phyloP scores from a whole-genome alignment of 768 basidiomycete genomes.

The Tylopilus vinaceipallidus region DNA sequence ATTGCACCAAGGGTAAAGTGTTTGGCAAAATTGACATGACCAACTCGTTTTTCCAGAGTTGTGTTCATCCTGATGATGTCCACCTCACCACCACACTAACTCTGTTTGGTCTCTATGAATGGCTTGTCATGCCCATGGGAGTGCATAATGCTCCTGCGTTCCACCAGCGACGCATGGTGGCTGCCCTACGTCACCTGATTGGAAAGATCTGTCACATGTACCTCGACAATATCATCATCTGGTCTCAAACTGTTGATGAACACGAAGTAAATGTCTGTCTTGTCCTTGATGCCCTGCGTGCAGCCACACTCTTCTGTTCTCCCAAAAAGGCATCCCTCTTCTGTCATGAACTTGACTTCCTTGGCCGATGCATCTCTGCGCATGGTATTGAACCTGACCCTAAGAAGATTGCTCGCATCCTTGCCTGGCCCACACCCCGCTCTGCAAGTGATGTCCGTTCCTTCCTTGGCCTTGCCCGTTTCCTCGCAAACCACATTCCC shows the following conservation, averaged over 20 bases:
- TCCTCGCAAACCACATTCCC: not conserved
- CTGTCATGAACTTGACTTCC: not conserved
- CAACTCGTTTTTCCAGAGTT: constrained; percentile 41
- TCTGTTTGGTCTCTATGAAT: constrained; percentile 40
- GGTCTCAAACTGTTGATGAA: not conserved
- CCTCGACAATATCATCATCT: constrained; percentile 26
- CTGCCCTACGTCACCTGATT: constrained; percentile 13
- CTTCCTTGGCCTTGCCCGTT: not conserved
- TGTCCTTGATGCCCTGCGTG: not conserved
- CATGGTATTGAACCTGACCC: not conserved
- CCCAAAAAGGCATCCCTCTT: not conserved
- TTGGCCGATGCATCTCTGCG: not conserved
- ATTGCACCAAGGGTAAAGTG: constrained; percentile 32
- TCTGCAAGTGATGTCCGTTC: not conserved
- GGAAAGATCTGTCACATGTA: constrained; percentile 19
- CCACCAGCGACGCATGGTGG: constrained; percentile 14
- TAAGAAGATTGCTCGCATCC: not conserved
- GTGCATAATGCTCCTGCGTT: constrained; percentile 15
- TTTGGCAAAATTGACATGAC: constrained; percentile 41
- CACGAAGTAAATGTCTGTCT: not conserved
- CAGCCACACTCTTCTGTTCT: not conserved
- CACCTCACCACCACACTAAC: constrained; percentile 37
- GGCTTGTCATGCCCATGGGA: constrained; percentile 17
- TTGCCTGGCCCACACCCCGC: not conserved
- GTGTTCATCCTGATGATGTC: constrained; percentile 29